These are phyloP conservation scores for Rosa chinensis DNA, from an alignment of 306 rosid species.

Conservation along the genomic window DNA sequence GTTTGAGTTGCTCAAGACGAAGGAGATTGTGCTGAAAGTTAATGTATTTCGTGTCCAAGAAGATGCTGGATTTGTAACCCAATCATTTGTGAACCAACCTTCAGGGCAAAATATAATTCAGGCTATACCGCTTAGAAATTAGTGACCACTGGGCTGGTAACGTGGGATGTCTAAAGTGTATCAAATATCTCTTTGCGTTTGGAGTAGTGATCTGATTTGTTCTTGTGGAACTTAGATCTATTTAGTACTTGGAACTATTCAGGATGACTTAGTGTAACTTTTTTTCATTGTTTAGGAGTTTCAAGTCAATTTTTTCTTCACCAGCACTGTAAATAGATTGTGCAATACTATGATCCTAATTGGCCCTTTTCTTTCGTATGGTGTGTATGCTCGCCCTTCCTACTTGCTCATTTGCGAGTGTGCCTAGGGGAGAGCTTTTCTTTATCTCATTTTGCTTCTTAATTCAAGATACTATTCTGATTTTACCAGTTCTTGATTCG, in stretches of 20 bases:
- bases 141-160: conserved; percentile 19
- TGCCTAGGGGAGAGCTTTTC: too few relatives aligned
- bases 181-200: conserved; percentile 34
- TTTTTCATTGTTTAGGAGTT: conserved; percentile 23
- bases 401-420: background rate
- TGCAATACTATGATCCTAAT: conserved; percentile 35
- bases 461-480: background rate
- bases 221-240: conserved; percentile 46
- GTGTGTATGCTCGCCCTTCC: background rate
- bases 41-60: conserved; percentile 63
- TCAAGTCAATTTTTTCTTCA: conserved; percentile 22
- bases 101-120: conserved; percentile 42
- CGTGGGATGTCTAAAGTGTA: conserved; percentile 31
- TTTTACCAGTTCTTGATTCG: background rate
- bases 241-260: conserved; percentile 42
- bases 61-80: conserved; percentile 47
- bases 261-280: conserved; percentile 39
- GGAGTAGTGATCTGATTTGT: conserved; percentile 44
- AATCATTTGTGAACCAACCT: conserved; percentile 38
- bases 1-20: conserved; percentile 65
- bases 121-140: conserved; percentile 53
- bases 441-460: background rate
- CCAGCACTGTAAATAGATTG: conserved; percentile 62
- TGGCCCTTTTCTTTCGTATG: background rate
- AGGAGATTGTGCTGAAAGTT: conserved; percentile 81